These are phyloP conservation scores for Ophiocordyceps camponoti-floridani DNA, from an alignment of 2,329 filamentous ascomycete genomes.

Conservation along the genomic window DNA sequence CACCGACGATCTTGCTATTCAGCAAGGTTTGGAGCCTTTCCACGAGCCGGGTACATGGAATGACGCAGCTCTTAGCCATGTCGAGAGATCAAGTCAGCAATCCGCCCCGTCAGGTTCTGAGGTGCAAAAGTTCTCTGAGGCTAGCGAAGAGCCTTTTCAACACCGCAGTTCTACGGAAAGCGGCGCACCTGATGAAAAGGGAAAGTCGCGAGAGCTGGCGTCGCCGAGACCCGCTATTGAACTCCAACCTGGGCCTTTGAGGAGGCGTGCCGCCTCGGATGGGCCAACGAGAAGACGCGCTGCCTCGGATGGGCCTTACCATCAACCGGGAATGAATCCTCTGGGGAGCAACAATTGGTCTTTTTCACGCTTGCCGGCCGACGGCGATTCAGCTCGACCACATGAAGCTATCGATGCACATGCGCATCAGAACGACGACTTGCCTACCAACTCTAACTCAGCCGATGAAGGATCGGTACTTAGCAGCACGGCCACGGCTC, in stretches of 20 bases:
- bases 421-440: not conserved
- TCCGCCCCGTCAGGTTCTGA: not conserved
- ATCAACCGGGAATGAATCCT: constrained; percentile 25
- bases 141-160: not conserved
- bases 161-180: not conserved
- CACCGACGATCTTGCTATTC: not conserved
- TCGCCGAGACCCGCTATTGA: not conserved
- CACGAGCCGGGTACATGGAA: not conserved
- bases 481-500: not conserved
- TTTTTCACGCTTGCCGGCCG: constrained; percentile 24
- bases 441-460: not conserved
- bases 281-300: constrained; percentile 27
- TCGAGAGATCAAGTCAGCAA: not conserved
- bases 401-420: not conserved
- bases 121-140: not conserved
- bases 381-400: not conserved
- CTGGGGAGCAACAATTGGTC: constrained; percentile 45
- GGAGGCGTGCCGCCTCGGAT: not conserved
- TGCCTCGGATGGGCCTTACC: constrained; percentile 36
- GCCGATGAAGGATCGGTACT: not conserved
- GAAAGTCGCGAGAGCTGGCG: constrained; percentile 3
- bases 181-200: constrained; percentile 10
- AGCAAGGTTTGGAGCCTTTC: not conserved
- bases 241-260: constrained; percentile 2
- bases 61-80: not conserved